A percentile compares a stretch with the other conserved stretches of the same genome.
Evolutionary conservation across 2,329 filamentous ascomycete genomes (phyloP).

Genomic region (Phaeophleospora eucalypticola): DNA sequence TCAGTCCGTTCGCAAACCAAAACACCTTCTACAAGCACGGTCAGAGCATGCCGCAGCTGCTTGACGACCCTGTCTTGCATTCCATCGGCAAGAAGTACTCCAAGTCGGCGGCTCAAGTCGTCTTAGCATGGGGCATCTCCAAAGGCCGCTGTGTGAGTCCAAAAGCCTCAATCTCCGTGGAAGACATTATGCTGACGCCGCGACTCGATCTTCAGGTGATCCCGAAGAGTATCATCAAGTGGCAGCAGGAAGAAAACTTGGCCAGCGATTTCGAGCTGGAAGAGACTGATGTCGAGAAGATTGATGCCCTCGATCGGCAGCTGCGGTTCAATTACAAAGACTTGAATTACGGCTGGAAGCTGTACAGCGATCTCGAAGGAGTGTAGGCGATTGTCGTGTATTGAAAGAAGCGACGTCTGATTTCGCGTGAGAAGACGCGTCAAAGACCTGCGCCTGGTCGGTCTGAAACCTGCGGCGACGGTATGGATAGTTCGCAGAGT

Average conservation of each 20-base stretch:
- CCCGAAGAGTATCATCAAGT: slow-evolving; percentile 37
- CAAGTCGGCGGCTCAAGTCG: slow-evolving; percentile 34
- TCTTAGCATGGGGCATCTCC: slow-evolving; percentile 34
- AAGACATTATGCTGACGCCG: no score
- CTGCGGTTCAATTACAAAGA: slow-evolving; percentile 22
- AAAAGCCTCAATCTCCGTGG: background rate
- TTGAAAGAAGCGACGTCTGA: no score
- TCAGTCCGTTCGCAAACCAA: slow-evolving; percentile 47
- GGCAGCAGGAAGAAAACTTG: slow-evolving; percentile 31
- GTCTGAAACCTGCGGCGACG: background rate
- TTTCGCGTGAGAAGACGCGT: background rate
- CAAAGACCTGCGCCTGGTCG: background rate
- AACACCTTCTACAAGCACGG: slow-evolving; percentile 13
- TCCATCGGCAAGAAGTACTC: slow-evolving; percentile 23
- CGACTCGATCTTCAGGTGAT: slow-evolving; percentile 20
- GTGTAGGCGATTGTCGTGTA: slow-evolving; percentile 1
- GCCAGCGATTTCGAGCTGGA: slow-evolving; percentile 33
- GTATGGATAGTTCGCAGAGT: no score
- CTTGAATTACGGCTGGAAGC: slow-evolving; percentile 19
- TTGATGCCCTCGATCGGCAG: slow-evolving; percentile 34
- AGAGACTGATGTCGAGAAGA: slow-evolving; percentile 43
- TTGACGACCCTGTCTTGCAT: slow-evolving; percentile 5
- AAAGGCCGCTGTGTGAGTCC: slow-evolving; percentile 29
- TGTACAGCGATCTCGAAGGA: slow-evolving; percentile 28
- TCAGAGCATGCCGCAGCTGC: slow-evolving; percentile 4